Evolutionary conservation across 768 basidiomycete species (phyloP).

Genomic region (Dictyophora rubrovolvata): DNA sequence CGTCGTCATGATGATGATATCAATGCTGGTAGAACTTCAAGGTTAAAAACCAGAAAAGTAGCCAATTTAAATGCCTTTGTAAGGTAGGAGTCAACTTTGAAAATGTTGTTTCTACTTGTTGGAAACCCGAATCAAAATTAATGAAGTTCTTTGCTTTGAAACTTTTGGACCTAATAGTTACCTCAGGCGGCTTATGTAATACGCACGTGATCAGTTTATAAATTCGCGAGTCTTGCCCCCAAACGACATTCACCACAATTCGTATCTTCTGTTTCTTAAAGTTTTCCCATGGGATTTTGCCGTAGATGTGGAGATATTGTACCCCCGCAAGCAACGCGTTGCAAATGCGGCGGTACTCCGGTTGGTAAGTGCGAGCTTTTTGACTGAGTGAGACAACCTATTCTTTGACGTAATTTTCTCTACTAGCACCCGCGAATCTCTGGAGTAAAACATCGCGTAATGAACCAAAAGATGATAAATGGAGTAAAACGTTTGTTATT

Average conservation of each 20-base stretch:
- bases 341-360: slow-evolving; percentile 69
- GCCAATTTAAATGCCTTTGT: too few species aligned
- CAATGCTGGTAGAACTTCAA: too few species aligned
- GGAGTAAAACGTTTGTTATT: slow-evolving; percentile 63
- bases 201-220: not conserved
- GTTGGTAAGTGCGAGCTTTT: slow-evolving; percentile 48
- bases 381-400: not conserved
- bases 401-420: not conserved
- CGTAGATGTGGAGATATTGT: slow-evolving; percentile 81
- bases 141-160: too few species aligned
- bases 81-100: too few species aligned
- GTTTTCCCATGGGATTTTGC: slow-evolving; percentile 67
- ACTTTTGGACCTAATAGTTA: not conserved
- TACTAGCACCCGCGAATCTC: slow-evolving; percentile 54
- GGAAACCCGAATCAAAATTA: too few species aligned
- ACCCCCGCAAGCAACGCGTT: slow-evolving; percentile 38
- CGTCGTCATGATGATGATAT: too few species aligned
- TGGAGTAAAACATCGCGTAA: slow-evolving; percentile 44
- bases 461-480: slow-evolving; percentile 46
- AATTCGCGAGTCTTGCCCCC: not conserved
- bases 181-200: not conserved
- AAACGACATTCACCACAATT: not conserved
- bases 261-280: not conserved
- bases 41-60: too few species aligned
- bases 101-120: too few species aligned